phyloP scores from a whole-genome alignment of 148 eudicot genomes.

The Camellia granthamiana region DNA sequence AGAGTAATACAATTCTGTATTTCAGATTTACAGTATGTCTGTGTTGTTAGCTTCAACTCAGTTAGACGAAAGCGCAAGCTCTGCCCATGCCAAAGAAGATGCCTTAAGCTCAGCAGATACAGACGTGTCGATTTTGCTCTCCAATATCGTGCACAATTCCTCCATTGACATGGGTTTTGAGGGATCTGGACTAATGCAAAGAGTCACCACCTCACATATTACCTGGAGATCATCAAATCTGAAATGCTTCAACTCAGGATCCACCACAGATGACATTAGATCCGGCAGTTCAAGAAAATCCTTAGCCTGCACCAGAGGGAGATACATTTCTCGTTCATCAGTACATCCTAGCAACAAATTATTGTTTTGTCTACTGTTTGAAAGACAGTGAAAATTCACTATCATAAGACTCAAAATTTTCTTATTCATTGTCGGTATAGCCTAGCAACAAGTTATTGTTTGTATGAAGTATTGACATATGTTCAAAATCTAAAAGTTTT shows the following conservation, averaged over 20 bases:
- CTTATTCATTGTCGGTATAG: no score
- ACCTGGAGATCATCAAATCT: conserved; percentile 61
- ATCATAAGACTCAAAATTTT: no score
- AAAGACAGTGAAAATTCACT: no score
- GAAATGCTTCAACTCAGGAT: conserved; percentile 79
- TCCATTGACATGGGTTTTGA: conserved; percentile 45
- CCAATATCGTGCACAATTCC: conserved; percentile 56
- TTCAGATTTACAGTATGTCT: conserved; percentile 27
- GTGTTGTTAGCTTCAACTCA: conserved; percentile 29
- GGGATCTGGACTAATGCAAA: conserved; percentile 51
- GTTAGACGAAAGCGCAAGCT: conserved; percentile 67
- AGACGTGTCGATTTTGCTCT: conserved; percentile 66
- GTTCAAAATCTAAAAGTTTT: no score
- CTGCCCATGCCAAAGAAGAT: conserved; percentile 95
- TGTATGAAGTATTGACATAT: no score
- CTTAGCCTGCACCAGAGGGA: conserved; percentile 51
- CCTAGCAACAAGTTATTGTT: no score
- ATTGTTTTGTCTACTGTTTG: no score
- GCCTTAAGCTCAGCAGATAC: conserved; percentile 69
- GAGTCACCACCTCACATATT: conserved; percentile 58
- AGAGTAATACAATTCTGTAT: neutral
- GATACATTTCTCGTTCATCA: no score
- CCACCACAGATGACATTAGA: conserved; percentile 63
- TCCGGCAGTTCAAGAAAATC: conserved; percentile 69
- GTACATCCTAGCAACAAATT: no score